A percentile compares a stretch with the other conserved stretches of the same genome.
Evolutionary conservation across 2,329 filamentous ascomycete species (phyloP).

Genomic region (Cadophora sp.): DNA sequence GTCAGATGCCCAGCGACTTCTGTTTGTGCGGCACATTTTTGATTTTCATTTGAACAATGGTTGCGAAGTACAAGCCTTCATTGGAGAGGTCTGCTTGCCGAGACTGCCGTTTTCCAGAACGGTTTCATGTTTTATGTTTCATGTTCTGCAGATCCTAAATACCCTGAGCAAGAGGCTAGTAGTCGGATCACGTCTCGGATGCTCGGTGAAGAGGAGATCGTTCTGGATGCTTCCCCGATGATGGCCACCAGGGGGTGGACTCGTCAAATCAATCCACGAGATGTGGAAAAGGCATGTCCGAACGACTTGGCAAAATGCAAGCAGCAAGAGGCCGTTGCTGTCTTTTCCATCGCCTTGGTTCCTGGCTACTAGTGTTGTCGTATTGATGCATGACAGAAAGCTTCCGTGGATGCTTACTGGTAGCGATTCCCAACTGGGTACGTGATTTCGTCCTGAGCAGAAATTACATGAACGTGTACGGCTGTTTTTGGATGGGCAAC

Average conservation of each 20-base stretch:
- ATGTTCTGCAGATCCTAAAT: constrained; percentile 2
- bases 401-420: neutral
- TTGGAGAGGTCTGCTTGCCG: neutral
- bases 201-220: neutral
- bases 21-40: no score
- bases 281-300: neutral
- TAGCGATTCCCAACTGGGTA: neutral
- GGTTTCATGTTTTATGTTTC: constrained; percentile 3
- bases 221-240: neutral
- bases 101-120: neutral
- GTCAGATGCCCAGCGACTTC: neutral
- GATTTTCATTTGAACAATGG: neutral
- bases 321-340: neutral
- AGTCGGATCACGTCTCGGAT: neutral
- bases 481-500: no score
- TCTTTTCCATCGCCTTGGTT: neutral
- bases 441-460: neutral
- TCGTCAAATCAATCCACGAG: neutral
- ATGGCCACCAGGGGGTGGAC: neutral
- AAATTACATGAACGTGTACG: neutral
- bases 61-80: neutral
- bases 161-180: neutral
- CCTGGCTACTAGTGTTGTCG: neutral
- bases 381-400: constrained; percentile 3
- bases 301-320: neutral